Conservation (phyloP, 371 early-diverging fungal species). For the Rhizopus stolonifer region DNA sequence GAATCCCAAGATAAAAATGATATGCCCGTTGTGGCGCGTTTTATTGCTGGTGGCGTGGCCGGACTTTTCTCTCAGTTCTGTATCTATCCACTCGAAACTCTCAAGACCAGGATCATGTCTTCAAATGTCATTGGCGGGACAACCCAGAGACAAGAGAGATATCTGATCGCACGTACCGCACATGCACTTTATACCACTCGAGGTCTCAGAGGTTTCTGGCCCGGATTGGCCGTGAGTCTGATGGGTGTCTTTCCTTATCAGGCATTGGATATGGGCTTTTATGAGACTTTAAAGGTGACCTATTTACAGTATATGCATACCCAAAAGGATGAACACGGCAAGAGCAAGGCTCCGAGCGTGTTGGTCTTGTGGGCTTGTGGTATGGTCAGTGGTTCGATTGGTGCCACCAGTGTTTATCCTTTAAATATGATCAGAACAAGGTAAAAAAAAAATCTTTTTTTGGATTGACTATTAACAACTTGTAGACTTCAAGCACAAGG, state of each 20-base stretch:
- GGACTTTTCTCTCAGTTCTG: slow-evolving; percentile 75
- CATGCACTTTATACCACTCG: slow-evolving; percentile 57
- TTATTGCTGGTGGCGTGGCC: slow-evolving; percentile 80
- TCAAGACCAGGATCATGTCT: slow-evolving; percentile 77
- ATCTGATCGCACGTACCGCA: slow-evolving; percentile 47
- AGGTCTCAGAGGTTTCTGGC: slow-evolving; percentile 72
- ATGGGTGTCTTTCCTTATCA: slow-evolving; percentile 84
- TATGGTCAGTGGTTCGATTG: slow-evolving; percentile 70
- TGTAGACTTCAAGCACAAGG: slow-evolving; percentile 83
- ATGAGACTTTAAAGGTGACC: slow-evolving; percentile 73
- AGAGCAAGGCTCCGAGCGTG: slow-evolving; percentile 42
- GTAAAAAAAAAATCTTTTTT: slow-evolving; percentile 35
- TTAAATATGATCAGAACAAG: slow-evolving; percentile 75
- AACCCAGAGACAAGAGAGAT: slow-evolving; percentile 4
- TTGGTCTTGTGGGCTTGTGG: slow-evolving; percentile 69
- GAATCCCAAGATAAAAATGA: slow-evolving; percentile 50
- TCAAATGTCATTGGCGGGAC: slow-evolving; percentile 16
- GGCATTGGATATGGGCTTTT: slow-evolving; percentile 74
- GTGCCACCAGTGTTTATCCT: slow-evolving; percentile 78
- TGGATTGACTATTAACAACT: neutral
- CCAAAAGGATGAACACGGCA: slow-evolving; percentile 32
- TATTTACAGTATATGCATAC: slow-evolving; percentile 57
- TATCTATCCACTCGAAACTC: slow-evolving; percentile 81
- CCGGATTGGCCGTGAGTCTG: slow-evolving; percentile 65
- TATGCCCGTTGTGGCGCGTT: slow-evolving; percentile 65